These are phyloP conservation scores for Inga leiocalycina DNA, from an alignment of 306 rosid genomes.

Conservation along the genomic window DNA sequence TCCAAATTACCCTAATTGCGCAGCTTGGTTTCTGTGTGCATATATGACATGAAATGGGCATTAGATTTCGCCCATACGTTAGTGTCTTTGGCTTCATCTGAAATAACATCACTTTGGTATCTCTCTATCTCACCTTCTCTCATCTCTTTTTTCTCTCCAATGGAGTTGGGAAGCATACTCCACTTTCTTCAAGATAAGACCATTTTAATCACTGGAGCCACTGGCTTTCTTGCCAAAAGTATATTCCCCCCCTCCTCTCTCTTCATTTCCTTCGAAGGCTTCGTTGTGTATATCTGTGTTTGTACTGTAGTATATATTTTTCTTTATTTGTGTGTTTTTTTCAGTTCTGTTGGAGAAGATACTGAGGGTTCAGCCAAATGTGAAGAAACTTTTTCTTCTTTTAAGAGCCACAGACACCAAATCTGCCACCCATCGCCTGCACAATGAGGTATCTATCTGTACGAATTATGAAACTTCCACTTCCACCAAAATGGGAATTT, in stretches of 20 bases:
- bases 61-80: neutral
- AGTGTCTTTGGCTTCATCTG: conserved; percentile 3
- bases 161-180: conserved; percentile 78
- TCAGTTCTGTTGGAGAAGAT: conserved; percentile 87
- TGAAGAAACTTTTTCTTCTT: conserved; percentile 78
- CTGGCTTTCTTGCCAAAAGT: conserved; percentile 87
- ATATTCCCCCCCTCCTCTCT: neutral
- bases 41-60: conserved; percentile 31
- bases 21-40: conserved; percentile 19
- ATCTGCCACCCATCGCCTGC: conserved; percentile 64
- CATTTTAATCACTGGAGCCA: conserved; percentile 76
- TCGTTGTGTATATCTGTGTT: neutral
- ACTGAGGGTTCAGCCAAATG: conserved; percentile 81
- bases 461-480: neutral
- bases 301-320: neutral
- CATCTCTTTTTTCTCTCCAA: conserved; percentile 29
- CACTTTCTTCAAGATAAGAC: conserved; percentile 57
- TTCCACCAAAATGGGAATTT: neutral
- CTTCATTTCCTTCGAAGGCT: conserved; percentile 1
- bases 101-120: neutral
- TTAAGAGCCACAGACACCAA: conserved; percentile 67
- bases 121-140: neutral
- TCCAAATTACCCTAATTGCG: conserved; percentile 21
- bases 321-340: conserved; percentile 5
- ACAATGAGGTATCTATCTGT: conserved; percentile 61